A percentile compares a stretch with the other conserved stretches of the same genome.
Evolutionary conservation across 148 eudicot genomes (phyloP).

Genomic region (Oxyria digyna): DNA sequence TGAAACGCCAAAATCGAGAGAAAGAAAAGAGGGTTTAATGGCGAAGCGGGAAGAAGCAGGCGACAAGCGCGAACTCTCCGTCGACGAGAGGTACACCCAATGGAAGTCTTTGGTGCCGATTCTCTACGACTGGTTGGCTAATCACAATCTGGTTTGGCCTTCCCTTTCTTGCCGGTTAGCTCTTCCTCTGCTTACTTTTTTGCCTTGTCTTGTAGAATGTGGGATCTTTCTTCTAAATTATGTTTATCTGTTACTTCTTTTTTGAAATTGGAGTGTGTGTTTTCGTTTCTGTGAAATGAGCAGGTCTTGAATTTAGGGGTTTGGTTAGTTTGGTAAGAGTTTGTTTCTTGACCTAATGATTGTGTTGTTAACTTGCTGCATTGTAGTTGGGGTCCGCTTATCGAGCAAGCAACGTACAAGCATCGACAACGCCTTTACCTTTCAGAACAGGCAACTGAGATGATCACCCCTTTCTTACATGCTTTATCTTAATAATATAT

Average conservation of each 20-base stretch:
- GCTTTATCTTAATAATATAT: neutral
- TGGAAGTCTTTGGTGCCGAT: conserved; percentile 84
- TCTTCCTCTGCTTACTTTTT: neutral
- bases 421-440: conserved; percentile 81
- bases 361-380: neutral
- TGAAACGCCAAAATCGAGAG: neutral
- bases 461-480: neutral
- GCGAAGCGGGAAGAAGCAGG: conserved; percentile 8
- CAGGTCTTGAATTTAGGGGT: neutral
- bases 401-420: conserved; percentile 92
- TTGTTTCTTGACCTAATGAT: neutral
- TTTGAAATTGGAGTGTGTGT: neutral
- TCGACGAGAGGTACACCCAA: conserved; percentile 68
- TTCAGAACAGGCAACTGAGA: conserved; percentile 54
- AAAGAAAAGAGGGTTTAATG: neutral
- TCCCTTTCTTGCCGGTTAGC: conserved; percentile 83
- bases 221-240: neutral
- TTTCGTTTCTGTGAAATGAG: neutral
- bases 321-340: neutral
- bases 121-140: conserved; percentile 88
- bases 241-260: neutral
- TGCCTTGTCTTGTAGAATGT: neutral
- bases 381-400: conserved; percentile 74
- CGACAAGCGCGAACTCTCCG: conserved; percentile 19
- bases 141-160: conserved; percentile 91